Conservation (phyloP, 768 basidiomycete species). For the Rhodotorula paludigena region DNA sequence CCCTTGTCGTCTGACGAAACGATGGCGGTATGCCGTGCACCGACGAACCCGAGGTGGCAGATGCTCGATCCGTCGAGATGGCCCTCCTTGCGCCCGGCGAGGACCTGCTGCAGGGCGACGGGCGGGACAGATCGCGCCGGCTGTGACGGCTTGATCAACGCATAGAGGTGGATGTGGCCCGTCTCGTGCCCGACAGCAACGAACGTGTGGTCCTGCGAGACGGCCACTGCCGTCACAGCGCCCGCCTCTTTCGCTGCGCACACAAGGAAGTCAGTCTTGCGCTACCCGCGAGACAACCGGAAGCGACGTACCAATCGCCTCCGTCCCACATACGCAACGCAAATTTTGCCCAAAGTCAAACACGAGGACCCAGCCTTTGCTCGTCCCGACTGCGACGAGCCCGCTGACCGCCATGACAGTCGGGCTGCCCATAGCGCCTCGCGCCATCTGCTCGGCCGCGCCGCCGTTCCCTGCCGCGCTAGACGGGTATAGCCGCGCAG, state of each 20-base stretch:
- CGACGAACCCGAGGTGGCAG: slow-evolving; percentile 76
- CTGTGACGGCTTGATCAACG: slow-evolving; percentile 62
- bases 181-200: slow-evolving; percentile 78
- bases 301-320: slow-evolving; percentile 55
- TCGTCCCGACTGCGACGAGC: slow-evolving; percentile 81
- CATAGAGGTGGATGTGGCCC: slow-evolving; percentile 81
- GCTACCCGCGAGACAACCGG: too few relatives aligned
- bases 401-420: slow-evolving; percentile 81
- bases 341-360: slow-evolving; percentile 87
- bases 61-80: slow-evolving; percentile 76
- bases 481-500: slow-evolving; percentile 57
- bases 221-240: slow-evolving; percentile 76
- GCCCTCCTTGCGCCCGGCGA: slow-evolving; percentile 76
- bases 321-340: slow-evolving; percentile 70
- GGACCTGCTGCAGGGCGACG: slow-evolving; percentile 61
- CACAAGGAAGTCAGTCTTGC: neutral
- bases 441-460: slow-evolving; percentile 42
- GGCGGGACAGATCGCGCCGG: slow-evolving; percentile 64
- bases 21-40: slow-evolving; percentile 84
- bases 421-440: slow-evolving; percentile 61
- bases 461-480: slow-evolving; percentile 33
- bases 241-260: slow-evolving; percentile 60
- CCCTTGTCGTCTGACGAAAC: slow-evolving; percentile 85
- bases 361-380: slow-evolving; percentile 68
- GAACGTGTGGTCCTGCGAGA: slow-evolving; percentile 91